Evolutionary conservation across 2,329 filamentous ascomycete species (phyloP).

Genomic region (Aspergillus calidoustus): DNA sequence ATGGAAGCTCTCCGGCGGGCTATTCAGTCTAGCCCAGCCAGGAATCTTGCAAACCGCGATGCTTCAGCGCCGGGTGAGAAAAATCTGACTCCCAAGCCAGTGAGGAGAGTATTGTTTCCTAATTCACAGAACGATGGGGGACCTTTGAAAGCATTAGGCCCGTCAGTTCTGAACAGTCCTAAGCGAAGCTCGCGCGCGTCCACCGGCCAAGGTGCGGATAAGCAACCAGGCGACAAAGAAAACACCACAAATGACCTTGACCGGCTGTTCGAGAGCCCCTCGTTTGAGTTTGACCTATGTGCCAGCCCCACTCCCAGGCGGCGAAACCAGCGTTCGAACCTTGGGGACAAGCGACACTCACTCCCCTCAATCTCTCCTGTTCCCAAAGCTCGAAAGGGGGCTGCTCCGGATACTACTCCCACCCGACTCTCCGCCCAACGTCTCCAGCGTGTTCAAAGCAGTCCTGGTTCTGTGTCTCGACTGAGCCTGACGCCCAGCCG

Average conservation of each 20-base stretch:
- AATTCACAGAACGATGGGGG: slow-evolving; percentile 40
- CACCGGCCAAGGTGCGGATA: slow-evolving; percentile 41
- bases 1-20: slow-evolving; percentile 57
- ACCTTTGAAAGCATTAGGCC: slow-evolving; percentile 42
- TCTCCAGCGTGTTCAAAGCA: slow-evolving; percentile 39
- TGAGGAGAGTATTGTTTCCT: slow-evolving; percentile 51
- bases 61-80: slow-evolving; percentile 49
- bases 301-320: slow-evolving; percentile 57
- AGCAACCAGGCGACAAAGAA: slow-evolving; percentile 59
- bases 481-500: slow-evolving; percentile 33
- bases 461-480: slow-evolving; percentile 26
- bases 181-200: slow-evolving; percentile 48
- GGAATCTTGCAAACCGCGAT: slow-evolving; percentile 53
- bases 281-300: slow-evolving; percentile 58
- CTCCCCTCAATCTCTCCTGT: slow-evolving; percentile 44
- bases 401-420: slow-evolving; percentile 28
- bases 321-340: slow-evolving; percentile 56
- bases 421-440: slow-evolving; percentile 39
- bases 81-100: slow-evolving; percentile 60
- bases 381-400: slow-evolving; percentile 30
- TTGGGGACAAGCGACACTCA: slow-evolving; percentile 41
- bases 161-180: slow-evolving; percentile 53
- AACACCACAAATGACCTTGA: slow-evolving; percentile 60
- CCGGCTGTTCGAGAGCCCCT: slow-evolving; percentile 67
- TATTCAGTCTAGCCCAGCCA: slow-evolving; percentile 65